Conservation (phyloP, 257 asterid species). For the Penstemon davidsonii region DNA sequence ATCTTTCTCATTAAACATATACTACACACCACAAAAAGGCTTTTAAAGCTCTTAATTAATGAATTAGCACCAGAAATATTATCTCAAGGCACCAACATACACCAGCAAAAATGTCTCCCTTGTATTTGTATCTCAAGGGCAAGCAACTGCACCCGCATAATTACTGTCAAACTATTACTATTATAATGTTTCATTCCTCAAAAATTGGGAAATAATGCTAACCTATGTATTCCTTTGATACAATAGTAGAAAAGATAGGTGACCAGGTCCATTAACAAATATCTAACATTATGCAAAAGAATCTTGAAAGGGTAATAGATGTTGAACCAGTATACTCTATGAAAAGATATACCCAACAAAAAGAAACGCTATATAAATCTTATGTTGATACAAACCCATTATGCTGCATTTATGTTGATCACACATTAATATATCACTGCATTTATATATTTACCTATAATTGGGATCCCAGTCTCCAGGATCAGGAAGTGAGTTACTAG, state of each 20-base stretch:
- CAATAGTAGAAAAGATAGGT: neutral
- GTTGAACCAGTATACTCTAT: neutral
- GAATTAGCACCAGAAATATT: too few species aligned
- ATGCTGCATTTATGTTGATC: constrained; percentile 12
- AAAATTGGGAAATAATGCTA: neutral
- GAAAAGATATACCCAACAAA: neutral
- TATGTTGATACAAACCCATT: constrained; percentile 11
- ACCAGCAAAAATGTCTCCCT: neutral
- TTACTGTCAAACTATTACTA: neutral
- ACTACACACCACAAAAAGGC: neutral
- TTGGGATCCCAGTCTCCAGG: constrained; percentile 99
- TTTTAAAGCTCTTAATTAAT: neutral
- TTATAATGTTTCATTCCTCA: neutral
- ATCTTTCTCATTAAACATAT: neutral
- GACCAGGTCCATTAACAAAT: neutral
- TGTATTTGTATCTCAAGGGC: too few species aligned
- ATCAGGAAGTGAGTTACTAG: constrained; percentile 79
- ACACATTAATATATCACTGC: constrained; percentile 13
- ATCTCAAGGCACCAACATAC: neutral
- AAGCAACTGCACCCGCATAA: neutral
- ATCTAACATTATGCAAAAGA: neutral
- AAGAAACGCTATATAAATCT: constrained; percentile 2
- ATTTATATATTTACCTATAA: constrained; percentile 62
- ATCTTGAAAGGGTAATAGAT: neutral
- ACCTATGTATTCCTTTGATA: neutral